Conservation (phyloP, 257 asterid genomes). For the Voacanga thouarsii region DNA sequence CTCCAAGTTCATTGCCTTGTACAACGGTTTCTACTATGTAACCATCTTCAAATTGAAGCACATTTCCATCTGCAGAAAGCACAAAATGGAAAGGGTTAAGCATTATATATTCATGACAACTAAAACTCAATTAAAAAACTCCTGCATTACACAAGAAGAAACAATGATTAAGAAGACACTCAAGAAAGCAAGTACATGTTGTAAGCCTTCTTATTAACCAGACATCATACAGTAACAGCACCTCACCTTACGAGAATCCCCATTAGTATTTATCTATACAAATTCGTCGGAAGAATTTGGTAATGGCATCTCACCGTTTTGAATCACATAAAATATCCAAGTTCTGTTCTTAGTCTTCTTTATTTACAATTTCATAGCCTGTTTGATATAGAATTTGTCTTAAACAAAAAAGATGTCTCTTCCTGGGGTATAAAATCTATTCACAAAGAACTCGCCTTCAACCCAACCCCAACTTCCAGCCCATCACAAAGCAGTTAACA, state of each 20-base stretch:
- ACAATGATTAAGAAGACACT: no score
- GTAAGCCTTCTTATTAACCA: no score
- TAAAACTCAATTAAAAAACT: not conserved
- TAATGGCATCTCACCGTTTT: not conserved
- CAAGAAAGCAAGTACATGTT: no score
- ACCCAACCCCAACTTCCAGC: not conserved
- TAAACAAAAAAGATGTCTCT: not conserved
- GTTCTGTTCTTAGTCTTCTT: not conserved
- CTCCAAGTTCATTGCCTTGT: constrained; percentile 88
- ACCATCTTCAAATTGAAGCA: constrained; percentile 85
- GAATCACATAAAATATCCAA: not conserved
- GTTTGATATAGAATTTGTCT: not conserved
- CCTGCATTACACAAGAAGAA: not conserved
- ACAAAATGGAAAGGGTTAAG: constrained; percentile 9
- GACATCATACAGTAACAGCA: no score
- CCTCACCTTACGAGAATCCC: not conserved
- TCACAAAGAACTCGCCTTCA: not conserved
- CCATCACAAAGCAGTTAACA: not conserved
- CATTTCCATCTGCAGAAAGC: constrained; percentile 58
- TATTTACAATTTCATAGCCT: not conserved
- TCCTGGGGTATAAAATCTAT: not conserved
- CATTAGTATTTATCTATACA: not conserved
- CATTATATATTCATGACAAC: not conserved
- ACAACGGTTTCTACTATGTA: constrained; percentile 94
- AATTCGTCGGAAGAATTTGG: not conserved